Evolutionary conservation across 2,329 filamentous ascomycete species (phyloP), one percentile per base, ranked within the genome.

Genomic region (Coniochaeta prunicola): DNA sequence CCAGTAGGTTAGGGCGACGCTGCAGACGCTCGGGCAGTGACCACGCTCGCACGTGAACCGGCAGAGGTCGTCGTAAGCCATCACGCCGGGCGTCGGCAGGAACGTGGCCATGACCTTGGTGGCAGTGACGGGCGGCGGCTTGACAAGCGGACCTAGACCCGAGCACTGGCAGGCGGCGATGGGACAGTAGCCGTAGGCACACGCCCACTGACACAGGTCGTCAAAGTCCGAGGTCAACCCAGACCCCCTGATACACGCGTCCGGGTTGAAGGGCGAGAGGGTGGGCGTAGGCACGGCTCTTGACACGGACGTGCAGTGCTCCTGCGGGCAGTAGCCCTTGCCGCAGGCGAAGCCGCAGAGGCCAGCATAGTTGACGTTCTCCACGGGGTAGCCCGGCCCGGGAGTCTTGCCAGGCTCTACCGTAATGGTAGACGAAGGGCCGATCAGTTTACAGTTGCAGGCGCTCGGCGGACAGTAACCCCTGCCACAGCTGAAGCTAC

Each of bases 311-410:
- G 45, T 17, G 24, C 45, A 50, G 45, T 10, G 6, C 6, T 50
- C 4, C 6, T 9, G 3, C 45, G 24, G 45, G 45, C 45, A 50
- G 45, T 13, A 64, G 3, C 61, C 63, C 26, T 58, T 53, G 31
- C 59, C 53, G 38, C 59, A 65, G 31, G 57, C 62, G 53, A 59
- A 65, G 4, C 12, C 12, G 48, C 48, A 53, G 30, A 53, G 48
- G 4, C 48, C 48, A 9, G 4, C 26, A n/a, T 4, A 53, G 48
- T 31, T 33, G 26, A 17, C 4, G 17, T 33, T 7, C 26, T n/a
- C 48, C n/a, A 13, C 48, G 4, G 26, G 48, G 13, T 30, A 53
- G 40, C 19, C 40, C 40, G 19, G 4, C 19, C 3, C 21, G 19
- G 4, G 4, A n/a, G n/a, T 45, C 40, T 21, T 19, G 17, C 19